These are phyloP conservation scores for Alternaria rosae DNA, from an alignment of 2,329 filamentous ascomycete genomes.

Conservation along the genomic window DNA sequence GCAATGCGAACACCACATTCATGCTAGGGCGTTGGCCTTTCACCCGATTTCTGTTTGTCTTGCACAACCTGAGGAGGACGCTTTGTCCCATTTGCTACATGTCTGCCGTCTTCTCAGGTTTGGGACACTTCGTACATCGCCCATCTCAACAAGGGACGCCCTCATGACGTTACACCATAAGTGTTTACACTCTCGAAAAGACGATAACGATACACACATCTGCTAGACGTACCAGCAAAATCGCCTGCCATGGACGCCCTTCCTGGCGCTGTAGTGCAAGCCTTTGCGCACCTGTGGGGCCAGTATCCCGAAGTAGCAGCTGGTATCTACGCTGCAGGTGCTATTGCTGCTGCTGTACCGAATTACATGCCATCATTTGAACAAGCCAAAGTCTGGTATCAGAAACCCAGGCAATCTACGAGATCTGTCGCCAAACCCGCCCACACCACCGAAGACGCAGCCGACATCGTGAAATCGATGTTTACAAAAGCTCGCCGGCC, in stretches of 20 bases:
- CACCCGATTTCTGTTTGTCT: not conserved
- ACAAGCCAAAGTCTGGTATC: slow-evolving; percentile 3
- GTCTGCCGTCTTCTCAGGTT: not conserved
- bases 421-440: not conserved
- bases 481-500: not conserved
- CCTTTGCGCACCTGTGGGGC: not conserved
- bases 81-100: not conserved
- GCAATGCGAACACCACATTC: not conserved
- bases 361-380: not conserved
- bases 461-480: not conserved
- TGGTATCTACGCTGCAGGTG: slow-evolving; percentile 1
- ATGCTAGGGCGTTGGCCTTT: not conserved
- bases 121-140: not conserved
- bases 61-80: not conserved
- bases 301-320: not conserved
- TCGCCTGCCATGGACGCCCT: not conserved
- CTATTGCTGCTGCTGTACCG: not conserved
- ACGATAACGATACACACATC: not conserved
- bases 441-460: not conserved
- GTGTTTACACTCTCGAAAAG: not conserved
- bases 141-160: not conserved
- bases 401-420: not conserved
- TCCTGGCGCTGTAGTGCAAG: not conserved
- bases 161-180: not conserved
- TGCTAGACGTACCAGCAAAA: not conserved